These are phyloP conservation scores for Heterobasidion annosum DNA, from an alignment of 1,284 basidiomycete genomes.

Conservation along the genomic window DNA sequence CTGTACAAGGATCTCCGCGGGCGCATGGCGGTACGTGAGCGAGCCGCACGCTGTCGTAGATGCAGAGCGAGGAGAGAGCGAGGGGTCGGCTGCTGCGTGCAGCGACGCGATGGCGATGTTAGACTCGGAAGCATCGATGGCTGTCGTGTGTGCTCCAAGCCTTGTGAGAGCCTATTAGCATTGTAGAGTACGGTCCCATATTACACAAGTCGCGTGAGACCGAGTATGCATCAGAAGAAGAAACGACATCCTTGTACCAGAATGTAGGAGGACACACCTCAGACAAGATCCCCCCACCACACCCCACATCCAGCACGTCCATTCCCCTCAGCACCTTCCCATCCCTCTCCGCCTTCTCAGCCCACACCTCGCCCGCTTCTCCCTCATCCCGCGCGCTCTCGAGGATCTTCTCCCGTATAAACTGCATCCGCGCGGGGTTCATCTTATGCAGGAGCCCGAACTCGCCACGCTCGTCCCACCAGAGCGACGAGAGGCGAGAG, in stretches of 20 bases:
- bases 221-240: background rate
- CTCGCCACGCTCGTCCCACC: slow-evolving; percentile 97
- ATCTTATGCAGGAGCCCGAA: slow-evolving; percentile 88
- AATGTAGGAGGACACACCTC: slow-evolving; percentile 49
- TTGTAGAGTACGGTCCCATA: background rate
- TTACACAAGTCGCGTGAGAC: no score
- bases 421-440: slow-evolving; percentile 88
- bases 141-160: slow-evolving; percentile 79
- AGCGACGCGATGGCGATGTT: slow-evolving; percentile 84
- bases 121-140: slow-evolving; percentile 83
- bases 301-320: slow-evolving; percentile 81
- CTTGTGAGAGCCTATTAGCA: slow-evolving; percentile 69
- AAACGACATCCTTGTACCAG: background rate
- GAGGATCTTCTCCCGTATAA: slow-evolving; percentile 74
- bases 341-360: slow-evolving; percentile 13
- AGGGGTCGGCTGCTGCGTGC: slow-evolving; percentile 78
- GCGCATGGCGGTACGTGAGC: slow-evolving; percentile 66
- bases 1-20: slow-evolving; percentile 68
- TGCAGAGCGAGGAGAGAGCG: slow-evolving; percentile 21
- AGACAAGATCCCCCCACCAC: slow-evolving; percentile 90
- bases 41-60: slow-evolving; percentile 18
- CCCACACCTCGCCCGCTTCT: slow-evolving; percentile 22
- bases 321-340: slow-evolving; percentile 43
- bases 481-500: slow-evolving; percentile 82
- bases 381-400: slow-evolving; percentile 43